Base-by-base conservation (phyloP, 768 basidiomycete species). In the Pleurotus tuoliensis region DNA sequence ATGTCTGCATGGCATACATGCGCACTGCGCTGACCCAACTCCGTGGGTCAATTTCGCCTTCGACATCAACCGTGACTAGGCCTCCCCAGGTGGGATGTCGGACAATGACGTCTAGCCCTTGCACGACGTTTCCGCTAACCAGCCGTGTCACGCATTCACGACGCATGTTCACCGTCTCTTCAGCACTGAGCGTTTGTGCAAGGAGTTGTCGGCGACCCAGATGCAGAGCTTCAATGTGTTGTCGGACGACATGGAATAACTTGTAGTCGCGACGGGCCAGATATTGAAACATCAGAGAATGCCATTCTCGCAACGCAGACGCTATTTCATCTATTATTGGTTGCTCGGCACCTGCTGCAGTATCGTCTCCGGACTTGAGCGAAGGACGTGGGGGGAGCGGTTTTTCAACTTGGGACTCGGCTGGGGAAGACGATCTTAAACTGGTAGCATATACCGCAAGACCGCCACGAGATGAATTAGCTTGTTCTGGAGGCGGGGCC, bases 281-380 rank as follows among this genome's bases (percentile, higher is more conserved):
- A 69, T 97, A 94, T 59, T 88, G 88, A 66, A 93, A 94, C 81
- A 98, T 88, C 51, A 94, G 76, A 37, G 83, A 82, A 65, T 96
- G 90, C 94, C 95, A 98, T 82, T 98, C 96, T 39, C 96, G 86
- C 44, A 98, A 74, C 0, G 96, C 95, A 6, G 93, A 96, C 0
- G 96, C 92, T 61, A 98, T 96, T 75, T 98, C 96, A 71, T 98
- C 96, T 50, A 98, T 85, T 66, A 98, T 88, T 8, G 96, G 96
- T 66, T 97, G 94, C 2, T 70, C 74, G 18, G 79, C 77, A 8
- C 96, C 96, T 0, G 88, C 87, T 3, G 82, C 79, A 2, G 96
- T 98, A 63, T 98, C 95, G 67, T 97, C 96, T 38, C 92, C 93
- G 8, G 93, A 92, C 60, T 94, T 95, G 47, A 98, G 81, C n/a